phyloP scores from a whole-genome alignment of 306 rosid species.

The Quercus engelmannii region DNA sequence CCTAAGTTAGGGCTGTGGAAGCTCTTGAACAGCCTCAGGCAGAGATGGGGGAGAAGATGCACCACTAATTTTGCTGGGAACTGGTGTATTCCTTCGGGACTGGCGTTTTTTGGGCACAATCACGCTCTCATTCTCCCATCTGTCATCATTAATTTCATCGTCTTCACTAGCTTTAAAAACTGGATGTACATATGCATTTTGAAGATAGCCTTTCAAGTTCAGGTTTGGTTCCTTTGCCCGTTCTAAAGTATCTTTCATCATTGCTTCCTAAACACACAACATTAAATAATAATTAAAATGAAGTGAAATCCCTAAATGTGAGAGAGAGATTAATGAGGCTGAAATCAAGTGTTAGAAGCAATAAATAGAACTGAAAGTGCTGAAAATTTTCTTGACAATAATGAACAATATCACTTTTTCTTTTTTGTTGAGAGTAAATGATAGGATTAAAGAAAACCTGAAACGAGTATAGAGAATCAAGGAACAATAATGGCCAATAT shows the following conservation, averaged over 20 bases:
- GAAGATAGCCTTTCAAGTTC: slow-evolving; percentile 81
- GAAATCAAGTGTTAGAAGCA: not conserved
- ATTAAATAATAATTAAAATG: not conserved
- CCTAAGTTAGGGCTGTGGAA: slow-evolving; percentile 18
- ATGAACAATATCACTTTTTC: too few species aligned
- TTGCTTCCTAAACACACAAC: slow-evolving; percentile 66
- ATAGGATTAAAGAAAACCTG: too few species aligned
- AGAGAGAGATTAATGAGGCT: not conserved
- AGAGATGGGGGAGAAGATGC: slow-evolving; percentile 63
- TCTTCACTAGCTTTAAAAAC: slow-evolving; percentile 70
- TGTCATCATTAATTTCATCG: slow-evolving; percentile 24
- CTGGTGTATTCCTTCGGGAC: slow-evolving; percentile 74
- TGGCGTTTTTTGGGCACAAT: slow-evolving; percentile 87
- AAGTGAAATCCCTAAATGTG: not conserved
- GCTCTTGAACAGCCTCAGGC: slow-evolving; percentile 33
- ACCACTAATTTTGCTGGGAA: slow-evolving; percentile 73
- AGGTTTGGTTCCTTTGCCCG: slow-evolving; percentile 80
- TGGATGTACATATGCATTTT: slow-evolving; percentile 70
- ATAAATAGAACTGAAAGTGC: not conserved
- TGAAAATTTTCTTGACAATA: too few species aligned
- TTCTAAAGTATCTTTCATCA: slow-evolving; percentile 94
- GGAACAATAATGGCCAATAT: not conserved
- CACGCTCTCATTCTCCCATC: slow-evolving; percentile 63
- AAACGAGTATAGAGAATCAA: too few species aligned
- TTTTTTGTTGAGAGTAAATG: too few species aligned